phyloP scores from a whole-genome alignment of 75 land plant species.

The Cupressus sempervirens region DNA sequence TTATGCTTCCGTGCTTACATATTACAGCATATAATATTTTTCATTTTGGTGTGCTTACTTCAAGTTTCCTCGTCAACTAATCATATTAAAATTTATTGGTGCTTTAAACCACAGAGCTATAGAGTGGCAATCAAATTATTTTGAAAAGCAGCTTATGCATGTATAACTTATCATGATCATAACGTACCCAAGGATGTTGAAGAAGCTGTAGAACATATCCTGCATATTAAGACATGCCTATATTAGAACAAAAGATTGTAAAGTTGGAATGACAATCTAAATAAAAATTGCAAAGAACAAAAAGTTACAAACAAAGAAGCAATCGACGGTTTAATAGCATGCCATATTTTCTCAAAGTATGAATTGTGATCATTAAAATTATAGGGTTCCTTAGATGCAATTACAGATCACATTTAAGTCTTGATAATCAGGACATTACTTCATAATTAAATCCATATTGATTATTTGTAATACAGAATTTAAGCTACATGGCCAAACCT shows the following conservation, averaged over 20 bases:
- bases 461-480: not conserved
- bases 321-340: not conserved
- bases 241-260: not conserved
- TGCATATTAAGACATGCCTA: conserved; percentile 25
- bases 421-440: not conserved
- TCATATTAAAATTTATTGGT: not conserved
- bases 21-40: not conserved
- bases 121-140: not conserved
- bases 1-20: not conserved
- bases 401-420: not conserved
- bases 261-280: not conserved
- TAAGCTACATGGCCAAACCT: not conserved
- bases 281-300: not conserved
- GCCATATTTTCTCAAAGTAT: not conserved
- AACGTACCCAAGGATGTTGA: conserved; percentile 78
- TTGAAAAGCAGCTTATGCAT: not conserved
- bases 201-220: conserved; percentile 93
- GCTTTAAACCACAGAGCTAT: not conserved
- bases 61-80: not conserved
- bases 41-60: not conserved
- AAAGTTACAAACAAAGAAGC: not conserved
- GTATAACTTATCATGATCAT: not conserved
- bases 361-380: not conserved
- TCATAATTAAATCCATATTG: not conserved
- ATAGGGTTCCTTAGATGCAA: not conserved